Base-by-base conservation (phyloP, 371 early-diverging fungal species). In the Coemansia sp. region DNA sequence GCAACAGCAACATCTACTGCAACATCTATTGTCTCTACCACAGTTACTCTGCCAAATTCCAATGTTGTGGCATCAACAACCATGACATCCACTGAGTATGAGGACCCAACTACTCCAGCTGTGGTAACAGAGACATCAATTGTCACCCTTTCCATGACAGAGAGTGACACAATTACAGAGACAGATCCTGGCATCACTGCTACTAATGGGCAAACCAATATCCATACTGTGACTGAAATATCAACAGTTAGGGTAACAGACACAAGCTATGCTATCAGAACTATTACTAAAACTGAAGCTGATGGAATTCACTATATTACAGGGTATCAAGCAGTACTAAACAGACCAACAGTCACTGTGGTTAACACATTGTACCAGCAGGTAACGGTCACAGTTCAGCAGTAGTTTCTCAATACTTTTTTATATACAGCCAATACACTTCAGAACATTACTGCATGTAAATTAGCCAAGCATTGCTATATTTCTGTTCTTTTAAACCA, bases 261-360 rank as follows among this genome's bases (percentile, higher is more conserved):
- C n/a, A 26, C 55, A 24, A 31, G 22, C 4, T 50, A 21, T 18
- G 50, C 7, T n/a, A 47, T 59, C 16, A 24, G 42, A n/a, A 59
- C 60, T 7, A 16, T 45, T 24, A 59, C 60, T 14, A 40, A 16
- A 2, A 13, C 16, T 16, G 48, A n/a, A 10, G 16, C 61, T 4
- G 61, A 61, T 10, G 61, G 61, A 31, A 48, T 21, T 13, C 61
- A 61, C 34, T 61, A 61, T 21, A 18, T 48, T 8, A 61, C 61
- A 3, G 61, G 61, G 13, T 61, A n/a, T 34, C 24, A 34, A 8
- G 61, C 5, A 3, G 50, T 21, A 24, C 18, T 61, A 18, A 47
- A 40, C 45, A 54, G 63, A 21, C 63, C 63, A 27, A 63, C 63
- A 29, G 27, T 42, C 24, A 63, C 63, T 5, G 24, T 45, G 4